Base-by-base conservation (phyloP, 1,139 yeast genomes). In the Nakaseomyces kungkrabaensis region DNA sequence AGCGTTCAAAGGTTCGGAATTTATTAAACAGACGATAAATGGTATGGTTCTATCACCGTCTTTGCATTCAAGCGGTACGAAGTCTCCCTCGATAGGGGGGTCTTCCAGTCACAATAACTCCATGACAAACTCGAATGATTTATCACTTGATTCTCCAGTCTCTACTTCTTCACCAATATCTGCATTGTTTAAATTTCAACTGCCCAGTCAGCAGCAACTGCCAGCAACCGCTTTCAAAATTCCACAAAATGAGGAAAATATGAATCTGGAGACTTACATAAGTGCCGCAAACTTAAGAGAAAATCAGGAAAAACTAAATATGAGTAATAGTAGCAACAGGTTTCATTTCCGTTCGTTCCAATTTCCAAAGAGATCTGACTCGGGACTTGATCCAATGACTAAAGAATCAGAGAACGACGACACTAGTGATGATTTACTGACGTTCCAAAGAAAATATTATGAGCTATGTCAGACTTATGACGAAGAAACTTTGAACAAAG, bases 181-280 rank as follows among this genome's bases (percentile, higher is more conserved):
- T 13, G 61, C 63, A 37, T 53, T 69, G 37, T 64, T 69, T 31
- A 66, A 68, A 53, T 68, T 69, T 52, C 69, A 66, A 50, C 53
- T 69, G 43, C 72, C 72, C 50, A 9, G 65, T 5, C 45, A 54
- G 26, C 50, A 52, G 8, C 48, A 54, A 7, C 48, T 47, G 25
- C 55, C 57, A 24, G 50, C 58, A 6, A 54, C 62, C 11, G 57
- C 65, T 11, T 74, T 74, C 61, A 72, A 71, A 54, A 65, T 73
- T 42, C 61, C 75, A 43, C 76, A 74, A 51, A 72, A 73, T 50
- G 77, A 74, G 55, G 76, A 74, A 54, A 56, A 64, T n/a, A 60
- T 59, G 57, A 66, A 65, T 50, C 51, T 67, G 42, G 68, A 67
- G 38, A 54, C 62, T 27, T 65, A 67, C 47, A 50, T 62, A 38